phyloP scores from a whole-genome alignment of 345 rosid species.

The Moricandia arvensis region DNA sequence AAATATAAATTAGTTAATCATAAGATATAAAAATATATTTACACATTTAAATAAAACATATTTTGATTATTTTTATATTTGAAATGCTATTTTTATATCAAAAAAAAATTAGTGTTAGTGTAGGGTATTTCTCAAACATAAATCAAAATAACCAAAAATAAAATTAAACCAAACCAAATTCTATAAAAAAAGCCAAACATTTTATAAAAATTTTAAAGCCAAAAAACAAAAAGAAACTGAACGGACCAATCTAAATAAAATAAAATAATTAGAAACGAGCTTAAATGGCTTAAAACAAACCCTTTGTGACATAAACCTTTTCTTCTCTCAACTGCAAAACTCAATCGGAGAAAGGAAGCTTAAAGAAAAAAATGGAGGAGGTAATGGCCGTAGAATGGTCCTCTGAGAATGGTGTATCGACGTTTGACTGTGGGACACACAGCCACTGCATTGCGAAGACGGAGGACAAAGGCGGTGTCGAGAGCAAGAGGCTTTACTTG shows the following conservation, averaged over 20 bases:
- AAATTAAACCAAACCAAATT: too few relatives aligned
- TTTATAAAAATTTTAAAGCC: not conserved
- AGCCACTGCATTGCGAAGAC: constrained; percentile 29
- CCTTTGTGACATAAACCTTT: constrained; percentile 5
- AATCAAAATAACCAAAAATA: too few relatives aligned
- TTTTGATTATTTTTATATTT: too few relatives aligned
- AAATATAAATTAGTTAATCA: too few relatives aligned
- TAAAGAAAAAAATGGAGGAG: constrained; percentile 11
- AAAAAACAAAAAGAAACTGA: not conserved
- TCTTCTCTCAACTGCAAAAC: not conserved
- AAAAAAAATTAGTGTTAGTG: too few relatives aligned
- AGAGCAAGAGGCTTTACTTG: constrained; percentile 40
- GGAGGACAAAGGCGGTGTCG: constrained; percentile 29
- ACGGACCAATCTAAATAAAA: not conserved
- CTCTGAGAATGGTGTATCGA: not conserved
- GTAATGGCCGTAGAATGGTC: not conserved
- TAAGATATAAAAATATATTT: too few relatives aligned
- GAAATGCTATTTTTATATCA: too few relatives aligned
- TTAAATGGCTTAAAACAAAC: not conserved
- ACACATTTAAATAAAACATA: too few relatives aligned
- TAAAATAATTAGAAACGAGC: not conserved
- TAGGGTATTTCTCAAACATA: too few relatives aligned
- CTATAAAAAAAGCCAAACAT: too few relatives aligned
- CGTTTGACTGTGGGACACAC: constrained; percentile 6
- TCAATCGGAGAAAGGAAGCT: not conserved